phyloP scores from a whole-genome alignment of 2,329 filamentous ascomycete species.

The Pestalotiopsis sp. region DNA sequence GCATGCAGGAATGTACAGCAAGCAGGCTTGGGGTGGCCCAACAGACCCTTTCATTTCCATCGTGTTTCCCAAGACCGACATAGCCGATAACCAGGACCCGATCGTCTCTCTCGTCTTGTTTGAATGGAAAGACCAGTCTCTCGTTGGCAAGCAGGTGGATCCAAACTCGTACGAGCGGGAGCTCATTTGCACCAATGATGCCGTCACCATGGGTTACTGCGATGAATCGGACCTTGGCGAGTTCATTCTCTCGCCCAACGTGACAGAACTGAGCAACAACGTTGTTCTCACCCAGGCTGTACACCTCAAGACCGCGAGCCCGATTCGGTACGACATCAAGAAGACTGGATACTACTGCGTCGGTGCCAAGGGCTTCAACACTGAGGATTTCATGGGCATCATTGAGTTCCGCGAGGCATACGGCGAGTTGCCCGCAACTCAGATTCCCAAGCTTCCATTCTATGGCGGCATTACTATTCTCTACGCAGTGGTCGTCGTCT shows the following conservation, averaged over 20 bases:
- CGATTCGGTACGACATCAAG: constrained; percentile 81
- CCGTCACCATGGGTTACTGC: constrained; percentile 71
- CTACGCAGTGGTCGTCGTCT: constrained; percentile 83
- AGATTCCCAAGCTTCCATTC: constrained; percentile 96
- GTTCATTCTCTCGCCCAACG: constrained; percentile 81
- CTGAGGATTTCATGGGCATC: constrained; percentile 73
- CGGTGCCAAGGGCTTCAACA: constrained; percentile 71
- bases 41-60: constrained; percentile 88
- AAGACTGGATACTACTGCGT: constrained; percentile 98
- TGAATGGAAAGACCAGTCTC: constrained; percentile 84
- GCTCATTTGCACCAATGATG: constrained; percentile 76
- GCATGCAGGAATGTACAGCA: constrained; percentile 85
- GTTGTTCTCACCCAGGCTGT: constrained; percentile 79
- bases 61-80: constrained; percentile 69
- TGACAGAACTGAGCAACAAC: constrained; percentile 69
- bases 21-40: constrained; percentile 82
- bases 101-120: constrained; percentile 87
- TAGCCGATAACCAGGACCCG: constrained; percentile 67
- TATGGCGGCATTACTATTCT: constrained; percentile 93
- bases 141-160: constrained; percentile 70
- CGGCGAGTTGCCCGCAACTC: constrained; percentile 90
- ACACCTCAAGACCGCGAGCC: constrained; percentile 73
- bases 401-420: constrained; percentile 96
- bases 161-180: constrained; percentile 47
- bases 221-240: constrained; percentile 77